Evolutionary conservation across 495 filamentous ascomycete genomes (phyloP).

Genomic region (Penicillium cosmopolitanum): DNA sequence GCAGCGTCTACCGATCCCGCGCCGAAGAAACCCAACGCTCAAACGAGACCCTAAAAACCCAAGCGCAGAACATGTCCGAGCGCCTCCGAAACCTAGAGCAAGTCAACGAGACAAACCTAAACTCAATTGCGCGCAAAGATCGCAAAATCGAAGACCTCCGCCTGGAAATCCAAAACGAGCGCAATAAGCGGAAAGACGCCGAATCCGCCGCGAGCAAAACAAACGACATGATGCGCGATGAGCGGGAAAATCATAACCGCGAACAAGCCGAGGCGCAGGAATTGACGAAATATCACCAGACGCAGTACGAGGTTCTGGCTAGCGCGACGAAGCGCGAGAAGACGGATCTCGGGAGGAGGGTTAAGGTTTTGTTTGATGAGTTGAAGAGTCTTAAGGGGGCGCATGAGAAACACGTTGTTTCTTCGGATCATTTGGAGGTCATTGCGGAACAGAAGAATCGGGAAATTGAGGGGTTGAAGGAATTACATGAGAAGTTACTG

Average conservation of each 20-base stretch:
- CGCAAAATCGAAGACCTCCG: constrained; percentile 78
- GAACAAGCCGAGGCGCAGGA: constrained; percentile 66
- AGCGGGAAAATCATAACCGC: constrained; percentile 55
- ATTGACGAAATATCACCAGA: constrained; percentile 53
- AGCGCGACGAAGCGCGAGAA: constrained; percentile 62
- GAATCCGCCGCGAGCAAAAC: constrained; percentile 66
- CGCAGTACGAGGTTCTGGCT: constrained; percentile 72
- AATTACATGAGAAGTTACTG: constrained; percentile 62
- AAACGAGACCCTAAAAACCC: constrained; percentile 72
- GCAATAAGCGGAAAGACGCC: constrained; percentile 60
- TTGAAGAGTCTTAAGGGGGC: constrained; percentile 40
- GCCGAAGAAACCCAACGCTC: constrained; percentile 74
- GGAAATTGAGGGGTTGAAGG: constrained; percentile 60
- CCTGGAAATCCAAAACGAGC: constrained; percentile 67
- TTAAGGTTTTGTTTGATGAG: constrained; percentile 37
- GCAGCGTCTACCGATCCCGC: constrained; percentile 70
- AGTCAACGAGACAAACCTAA: constrained; percentile 73
- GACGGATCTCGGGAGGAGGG: constrained; percentile 44
- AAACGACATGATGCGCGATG: constrained; percentile 62
- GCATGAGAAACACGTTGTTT: constrained; percentile 49
- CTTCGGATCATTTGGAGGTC: constrained; percentile 64
- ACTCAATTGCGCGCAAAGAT: constrained; percentile 74
- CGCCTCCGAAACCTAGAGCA: constrained; percentile 65
- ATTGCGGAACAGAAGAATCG: constrained; percentile 71
- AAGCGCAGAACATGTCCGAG: constrained; percentile 66